Evolutionary conservation across 768 basidiomycete genomes (phyloP).

Genomic region (Auricularia sp.): DNA sequence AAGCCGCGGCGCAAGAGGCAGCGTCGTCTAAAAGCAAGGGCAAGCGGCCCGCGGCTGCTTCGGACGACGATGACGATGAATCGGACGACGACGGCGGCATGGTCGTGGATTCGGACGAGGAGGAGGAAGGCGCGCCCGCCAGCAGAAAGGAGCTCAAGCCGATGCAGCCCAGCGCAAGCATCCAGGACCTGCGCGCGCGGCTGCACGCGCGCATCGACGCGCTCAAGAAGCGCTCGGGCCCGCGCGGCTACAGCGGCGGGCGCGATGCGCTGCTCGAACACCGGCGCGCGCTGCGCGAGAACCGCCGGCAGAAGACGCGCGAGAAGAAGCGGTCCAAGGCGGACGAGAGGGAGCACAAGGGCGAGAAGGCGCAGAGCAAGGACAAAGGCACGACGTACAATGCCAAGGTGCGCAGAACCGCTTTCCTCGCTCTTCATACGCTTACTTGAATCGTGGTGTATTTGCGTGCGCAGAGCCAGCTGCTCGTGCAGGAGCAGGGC

Average conservation of each 20-base stretch:
- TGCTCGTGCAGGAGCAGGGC: conserved; percentile 53
- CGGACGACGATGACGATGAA: conserved; percentile 23
- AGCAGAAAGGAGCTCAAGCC: conserved; percentile 33
- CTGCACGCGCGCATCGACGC: conserved; percentile 63
- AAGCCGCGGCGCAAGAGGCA: conserved; percentile 22
- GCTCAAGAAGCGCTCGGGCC: conserved; percentile 21
- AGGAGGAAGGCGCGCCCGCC: conserved; percentile 20
- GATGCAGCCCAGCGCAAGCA: conserved; percentile 55
- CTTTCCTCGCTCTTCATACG: not conserved
- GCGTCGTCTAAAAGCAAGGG: conserved; percentile 39
- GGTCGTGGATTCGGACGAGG: conserved; percentile 5
- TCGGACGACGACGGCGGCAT: conserved; percentile 11
- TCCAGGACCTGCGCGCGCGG: conserved; percentile 57
- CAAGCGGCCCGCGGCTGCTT: conserved; percentile 27
- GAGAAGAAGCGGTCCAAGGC: conserved; percentile 65
- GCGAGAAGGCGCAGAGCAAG: conserved; percentile 29
- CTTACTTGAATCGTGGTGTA: conserved; percentile 4
- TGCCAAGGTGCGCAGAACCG: conserved; percentile 39
- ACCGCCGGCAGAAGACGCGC: conserved; percentile 73
- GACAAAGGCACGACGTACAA: conserved; percentile 30
- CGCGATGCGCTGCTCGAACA: conserved; percentile 80
- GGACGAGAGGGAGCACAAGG: conserved; percentile 35
- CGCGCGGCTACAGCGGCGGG: conserved; percentile 36
- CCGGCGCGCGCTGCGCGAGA: conserved; percentile 73
- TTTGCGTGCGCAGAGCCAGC: conserved; percentile 41